Evolutionary conservation across 768 basidiomycete genomes (phyloP), one percentile per base, ranked within the genome.

Genomic region (Pisolithus albus): DNA sequence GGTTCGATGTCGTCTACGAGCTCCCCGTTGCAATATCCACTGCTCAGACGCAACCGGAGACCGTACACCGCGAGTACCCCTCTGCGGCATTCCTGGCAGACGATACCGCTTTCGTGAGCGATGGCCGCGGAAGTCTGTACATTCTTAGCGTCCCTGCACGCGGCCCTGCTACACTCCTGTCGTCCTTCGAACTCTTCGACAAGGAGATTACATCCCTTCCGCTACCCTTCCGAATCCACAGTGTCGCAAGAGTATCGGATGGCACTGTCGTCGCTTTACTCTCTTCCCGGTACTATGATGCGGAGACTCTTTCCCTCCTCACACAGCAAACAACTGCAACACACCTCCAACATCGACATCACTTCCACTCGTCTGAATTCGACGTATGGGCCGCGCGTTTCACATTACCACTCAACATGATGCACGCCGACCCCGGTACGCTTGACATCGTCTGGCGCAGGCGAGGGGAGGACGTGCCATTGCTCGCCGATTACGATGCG

Each of bases 61-160:
- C 46, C 4, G 26, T 70, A 18, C 82, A 83, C 57, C 72, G 67
- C 40, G 89, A 92, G 68, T 92, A 93, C 64, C 87, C 90, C 1
- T 88, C 86, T 1, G 77, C 77, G 26, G 71, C 72, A 6, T 84
- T 86, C 59, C 60, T 86, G 37, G 72, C 77, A 47, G 56, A 75
- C 4, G 64, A 70, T 1, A 64, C 74, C 9, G 70, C 78, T 37
- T 70, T 88, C 36, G 74, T 85, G 47, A 73, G 86, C 18, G 88
- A 92, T 59, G 90, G 90, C 8, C 68, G 72, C 56, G 87, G 88
- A n/a, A 61, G 71, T 16, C 65, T 91, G 28, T 86, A 88, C 55
- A 70, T 82, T 13, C 68, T 92, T 41, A 70, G 70, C 26, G 61
- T 83, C 24, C 64, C 70, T 23, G 60, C 69, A 15, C 52, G 59